phyloP scores from a whole-genome alignment of 257 asterid genomes.

The Capsicum baccatum region DNA sequence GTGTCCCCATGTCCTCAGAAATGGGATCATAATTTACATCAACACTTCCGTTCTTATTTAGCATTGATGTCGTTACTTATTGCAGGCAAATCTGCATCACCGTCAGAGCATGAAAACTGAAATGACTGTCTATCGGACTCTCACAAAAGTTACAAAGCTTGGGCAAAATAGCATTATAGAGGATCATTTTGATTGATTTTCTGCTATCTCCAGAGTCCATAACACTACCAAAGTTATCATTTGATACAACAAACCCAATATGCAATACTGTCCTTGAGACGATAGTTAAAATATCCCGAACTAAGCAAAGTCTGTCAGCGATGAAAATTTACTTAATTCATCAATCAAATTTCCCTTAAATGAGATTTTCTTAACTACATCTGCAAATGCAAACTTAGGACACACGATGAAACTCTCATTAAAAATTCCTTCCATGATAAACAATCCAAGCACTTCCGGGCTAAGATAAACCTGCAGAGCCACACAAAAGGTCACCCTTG shows the following conservation, averaged over 20 bases:
- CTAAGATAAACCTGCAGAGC: too few relatives aligned
- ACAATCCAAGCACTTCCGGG: too few relatives aligned
- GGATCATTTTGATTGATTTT: constrained; percentile 63
- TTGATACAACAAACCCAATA: too few relatives aligned
- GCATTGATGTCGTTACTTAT: constrained; percentile 59
- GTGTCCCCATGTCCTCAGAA: too few relatives aligned
- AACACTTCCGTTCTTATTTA: too few relatives aligned
- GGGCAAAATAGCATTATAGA: constrained; percentile 87
- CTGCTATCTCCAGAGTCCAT: too few relatives aligned
- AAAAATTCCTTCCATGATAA: constrained; percentile 66
- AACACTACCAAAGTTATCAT: too few relatives aligned
- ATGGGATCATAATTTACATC: too few relatives aligned
- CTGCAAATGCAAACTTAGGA: constrained; percentile 40
- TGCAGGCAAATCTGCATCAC: constrained; percentile 96
- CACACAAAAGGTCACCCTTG: too few relatives aligned
- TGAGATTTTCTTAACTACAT: constrained; percentile 53
- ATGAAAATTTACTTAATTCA: constrained; percentile 60
- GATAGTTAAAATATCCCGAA: constrained; percentile 44
- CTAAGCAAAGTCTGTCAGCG: constrained; percentile 81
- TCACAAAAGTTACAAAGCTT: constrained; percentile 80
- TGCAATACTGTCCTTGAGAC: too few relatives aligned
- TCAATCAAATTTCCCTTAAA: constrained; percentile 58
- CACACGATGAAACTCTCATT: constrained; percentile 49
- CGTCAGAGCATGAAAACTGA: constrained; percentile 87
- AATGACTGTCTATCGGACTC: constrained; percentile 86